Base-by-base conservation (phyloP, 208 protist species). In the Jaenimonas drosophilae region DNA sequence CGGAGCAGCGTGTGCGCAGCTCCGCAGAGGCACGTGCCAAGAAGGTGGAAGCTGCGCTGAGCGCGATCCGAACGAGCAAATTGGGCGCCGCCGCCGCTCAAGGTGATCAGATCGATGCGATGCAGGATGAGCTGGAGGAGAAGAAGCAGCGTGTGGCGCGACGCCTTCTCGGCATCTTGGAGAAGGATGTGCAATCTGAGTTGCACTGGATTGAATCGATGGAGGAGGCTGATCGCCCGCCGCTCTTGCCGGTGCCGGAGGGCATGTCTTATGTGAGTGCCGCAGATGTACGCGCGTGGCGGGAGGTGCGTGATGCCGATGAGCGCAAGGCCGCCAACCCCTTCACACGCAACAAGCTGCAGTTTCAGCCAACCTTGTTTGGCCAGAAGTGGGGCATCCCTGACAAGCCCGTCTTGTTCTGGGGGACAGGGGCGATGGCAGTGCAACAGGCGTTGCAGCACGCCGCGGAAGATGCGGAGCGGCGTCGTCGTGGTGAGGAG, bases 401-500 rank as follows among this genome's bases (percentile, higher is more conserved):
- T 16, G 78, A 88, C 53, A 72, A 76, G 60, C 83, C 82, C 29
- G 61, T 83, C 57, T 64, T 91, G 3, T 91, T 91, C 58, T 91
- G 83, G 79, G 83, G 83, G 21, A 91, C 83, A 0, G 83, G 83
- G 12, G 62, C 68, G 1, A 32, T 49, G 20, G 76, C 78, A 20
- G 78, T 91, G 39, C 78, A 91, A 62, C 83, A 91, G 60, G 83
- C 78, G n/a, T 56, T 91, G 39, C 56, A 69, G 57, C 72, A 88
- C 53, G 83, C 76, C n/a, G 77, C 83, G 16, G 76, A 71, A 33
- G 78, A 86, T 37, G 83, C 83, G 4, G 69, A 83, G 52, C 64
- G 62, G 32, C 58, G 59, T 17, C 70, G 76, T 0, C 54, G 56
- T 36, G 67, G 67, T 9, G 63, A 68, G 54, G 62, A 64, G 9